These are phyloP conservation scores for Pelargonium nanum DNA, from an alignment of 345 rosid genomes.

Conservation along the genomic window DNA sequence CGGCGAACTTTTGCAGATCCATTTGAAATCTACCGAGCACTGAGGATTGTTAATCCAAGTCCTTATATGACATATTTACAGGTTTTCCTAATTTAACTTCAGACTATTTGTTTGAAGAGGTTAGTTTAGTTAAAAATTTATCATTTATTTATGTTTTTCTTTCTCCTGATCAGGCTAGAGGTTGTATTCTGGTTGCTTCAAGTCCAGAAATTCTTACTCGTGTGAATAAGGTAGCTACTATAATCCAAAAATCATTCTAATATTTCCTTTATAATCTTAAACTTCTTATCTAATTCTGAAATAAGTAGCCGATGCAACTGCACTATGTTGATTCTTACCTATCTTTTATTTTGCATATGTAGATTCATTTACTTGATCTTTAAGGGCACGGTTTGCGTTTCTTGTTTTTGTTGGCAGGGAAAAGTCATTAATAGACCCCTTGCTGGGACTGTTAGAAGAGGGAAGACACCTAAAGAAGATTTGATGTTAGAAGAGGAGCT, in stretches of 20 bases:
- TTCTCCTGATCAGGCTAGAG: conserved; percentile 57
- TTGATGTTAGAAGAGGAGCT: conserved; percentile 60
- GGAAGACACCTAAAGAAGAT: conserved; percentile 83
- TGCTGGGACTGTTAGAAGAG: conserved; percentile 89
- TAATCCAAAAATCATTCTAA: neutral
- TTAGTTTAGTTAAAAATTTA: conserved; percentile 6
- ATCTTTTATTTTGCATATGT: too few species aligned
- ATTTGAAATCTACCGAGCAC: conserved; percentile 82
- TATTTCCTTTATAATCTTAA: too few species aligned
- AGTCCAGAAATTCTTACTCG: conserved; percentile 91
- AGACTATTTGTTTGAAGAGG: conserved; percentile 8
- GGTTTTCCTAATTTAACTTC: conserved; percentile 25
- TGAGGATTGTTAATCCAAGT: conserved; percentile 93
- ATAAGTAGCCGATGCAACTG: too few species aligned
- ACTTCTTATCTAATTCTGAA: too few species aligned
- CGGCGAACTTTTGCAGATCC: conserved; percentile 89
- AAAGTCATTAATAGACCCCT: conserved; percentile 75
- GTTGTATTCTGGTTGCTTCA: conserved; percentile 83
- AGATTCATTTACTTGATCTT: neutral
- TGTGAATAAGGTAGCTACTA: conserved; percentile 53
- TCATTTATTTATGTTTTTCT: conserved; percentile 5
- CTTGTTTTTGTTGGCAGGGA: conserved; percentile 34
- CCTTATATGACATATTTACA: conserved; percentile 92
- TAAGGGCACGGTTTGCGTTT: conserved; percentile 1
- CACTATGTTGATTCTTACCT: too few species aligned